Conservation (phyloP, 2,329 filamentous ascomycete species). For the Talaromyces albobiverticillius region DNA sequence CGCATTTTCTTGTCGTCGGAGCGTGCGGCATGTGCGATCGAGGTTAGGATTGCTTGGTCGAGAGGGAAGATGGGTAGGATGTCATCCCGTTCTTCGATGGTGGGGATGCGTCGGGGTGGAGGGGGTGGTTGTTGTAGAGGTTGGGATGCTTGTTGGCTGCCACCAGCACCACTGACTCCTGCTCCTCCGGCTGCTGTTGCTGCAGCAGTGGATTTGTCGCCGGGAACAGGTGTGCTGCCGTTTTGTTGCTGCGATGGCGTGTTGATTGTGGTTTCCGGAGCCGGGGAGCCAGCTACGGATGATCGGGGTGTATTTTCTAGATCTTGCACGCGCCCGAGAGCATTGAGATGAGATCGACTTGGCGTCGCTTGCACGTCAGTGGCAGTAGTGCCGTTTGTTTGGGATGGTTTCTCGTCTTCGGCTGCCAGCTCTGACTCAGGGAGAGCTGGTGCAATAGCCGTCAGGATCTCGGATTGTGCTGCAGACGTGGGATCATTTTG, state of each 20-base stretch:
- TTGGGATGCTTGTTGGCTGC: background rate
- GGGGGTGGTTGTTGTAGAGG: conserved; percentile 23
- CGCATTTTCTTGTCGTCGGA: conserved; percentile 90
- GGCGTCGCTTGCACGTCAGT: conserved; percentile 42
- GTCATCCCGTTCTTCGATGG: conserved; percentile 65
- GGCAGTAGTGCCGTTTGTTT: conserved; percentile 16
- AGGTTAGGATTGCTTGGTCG: conserved; percentile 84
- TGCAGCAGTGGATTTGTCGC: conserved; percentile 19
- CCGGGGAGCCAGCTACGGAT: conserved; percentile 84
- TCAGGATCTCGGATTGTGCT: conserved; percentile 70
- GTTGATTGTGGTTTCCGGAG: conserved; percentile 69
- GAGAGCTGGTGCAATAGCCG: conserved; percentile 46
- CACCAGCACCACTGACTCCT: too few species aligned
- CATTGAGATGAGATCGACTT: conserved; percentile 56
- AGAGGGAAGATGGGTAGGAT: conserved; percentile 80
- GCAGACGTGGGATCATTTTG: conserved; percentile 86
- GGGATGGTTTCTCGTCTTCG: conserved; percentile 32
- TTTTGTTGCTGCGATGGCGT: conserved; percentile 55
- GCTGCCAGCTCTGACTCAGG: conserved; percentile 28
- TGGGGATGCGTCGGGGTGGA: conserved; percentile 36
- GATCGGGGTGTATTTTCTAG: conserved; percentile 74
- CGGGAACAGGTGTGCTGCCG: conserved; percentile 39
- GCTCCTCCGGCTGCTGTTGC: background rate
- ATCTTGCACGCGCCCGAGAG: conserved; percentile 66
- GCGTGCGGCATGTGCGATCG: conserved; percentile 80